Conservation (phyloP, 2,329 filamentous ascomycete genomes). For the Dactylellina haptotyla region DNA sequence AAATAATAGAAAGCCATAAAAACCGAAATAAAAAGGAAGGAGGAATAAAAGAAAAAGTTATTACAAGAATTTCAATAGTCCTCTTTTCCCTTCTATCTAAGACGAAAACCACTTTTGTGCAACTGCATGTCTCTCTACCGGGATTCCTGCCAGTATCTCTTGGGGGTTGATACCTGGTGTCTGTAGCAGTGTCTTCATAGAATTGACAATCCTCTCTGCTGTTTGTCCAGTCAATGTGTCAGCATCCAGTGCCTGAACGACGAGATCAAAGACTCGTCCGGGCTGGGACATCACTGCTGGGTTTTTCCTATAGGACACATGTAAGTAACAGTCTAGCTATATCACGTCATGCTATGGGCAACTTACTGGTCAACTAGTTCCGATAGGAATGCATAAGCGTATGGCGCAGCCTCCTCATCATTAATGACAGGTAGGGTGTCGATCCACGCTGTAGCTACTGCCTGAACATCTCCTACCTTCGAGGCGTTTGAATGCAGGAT, state of each 20-base stretch:
- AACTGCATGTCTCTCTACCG: constrained; percentile 80
- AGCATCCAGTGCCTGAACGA: constrained; percentile 88
- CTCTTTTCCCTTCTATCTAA: constrained; percentile 35
- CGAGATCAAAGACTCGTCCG: constrained; percentile 81
- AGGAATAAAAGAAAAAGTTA: constrained; percentile 42
- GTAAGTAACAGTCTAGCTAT: constrained; percentile 57
- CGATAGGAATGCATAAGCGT: constrained; percentile 90
- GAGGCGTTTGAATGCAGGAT: constrained; percentile 88
- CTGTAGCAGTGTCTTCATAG: constrained; percentile 80
- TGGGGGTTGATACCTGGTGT: constrained; percentile 78
- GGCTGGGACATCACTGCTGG: constrained; percentile 80
- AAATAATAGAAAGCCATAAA: background rate
- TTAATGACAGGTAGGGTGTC: constrained; percentile 90
- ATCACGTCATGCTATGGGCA: background rate
- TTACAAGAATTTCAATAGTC: constrained; percentile 52
- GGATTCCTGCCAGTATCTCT: constrained; percentile 78
- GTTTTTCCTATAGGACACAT: constrained; percentile 75
- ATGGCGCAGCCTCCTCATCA: constrained; percentile 96
- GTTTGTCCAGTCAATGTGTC: constrained; percentile 89
- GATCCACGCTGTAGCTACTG: constrained; percentile 85
- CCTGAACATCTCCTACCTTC: constrained; percentile 79
- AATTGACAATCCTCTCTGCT: constrained; percentile 77
- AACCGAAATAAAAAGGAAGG: background rate
- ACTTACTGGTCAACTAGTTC: constrained; percentile 90
- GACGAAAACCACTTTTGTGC: constrained; percentile 81